Base-by-base conservation (phyloP, 2,329 filamentous ascomycete species). In the Verticillium tricorpus region DNA sequence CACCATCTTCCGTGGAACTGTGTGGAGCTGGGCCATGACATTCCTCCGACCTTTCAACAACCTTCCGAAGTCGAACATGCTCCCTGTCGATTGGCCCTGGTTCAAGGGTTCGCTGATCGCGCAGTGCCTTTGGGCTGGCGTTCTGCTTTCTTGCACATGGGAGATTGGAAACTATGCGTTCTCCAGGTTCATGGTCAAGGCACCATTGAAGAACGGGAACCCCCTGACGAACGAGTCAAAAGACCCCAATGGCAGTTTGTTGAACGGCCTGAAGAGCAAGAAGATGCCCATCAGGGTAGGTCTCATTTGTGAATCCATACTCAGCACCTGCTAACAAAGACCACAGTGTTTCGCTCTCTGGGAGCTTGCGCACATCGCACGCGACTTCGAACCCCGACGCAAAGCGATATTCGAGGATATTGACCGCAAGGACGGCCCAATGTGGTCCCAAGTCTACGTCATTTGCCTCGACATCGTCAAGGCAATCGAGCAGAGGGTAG, bases 211-310 rank as follows among this genome's bases (percentile, higher is more conserved):
- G 78, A 91, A 91, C 67, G 89, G 85, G n/a, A 85, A 89, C 69
- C 93, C 93, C 4, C 83, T 98, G 61, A 97, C 92, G 0, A 84
- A 85, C 19, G 91, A 94, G 67, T 91, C 92, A 17, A 95, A 91
- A 71, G 93, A 97, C 73, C 92, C 94, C 1, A 98, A 97, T 70
- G 93, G 92, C 39, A 97, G 91, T 71, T 80, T 98, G 32, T 74
- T 98, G 57, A 92, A 88, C 61, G 94, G 94, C 0, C 75, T 98
- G 56, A 93, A 89, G 72, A 89, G 89, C 66, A 95, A 93, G 77
- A 95, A 94, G 73, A 82, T 91, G 9, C 81, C 91, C 11, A 87
- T 91, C 63, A 88, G 86, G 76, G 89, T 90, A 76, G 7, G 25
- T 4, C 1, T 34, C 4, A 5, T 22, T n/a, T n/a, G 37, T 57